Percentiles rank a stretch among this genome's conserved stretches.
Evolutionary conservation across 768 basidiomycete species (phyloP).

Genomic region (Dentipellis sp.): DNA sequence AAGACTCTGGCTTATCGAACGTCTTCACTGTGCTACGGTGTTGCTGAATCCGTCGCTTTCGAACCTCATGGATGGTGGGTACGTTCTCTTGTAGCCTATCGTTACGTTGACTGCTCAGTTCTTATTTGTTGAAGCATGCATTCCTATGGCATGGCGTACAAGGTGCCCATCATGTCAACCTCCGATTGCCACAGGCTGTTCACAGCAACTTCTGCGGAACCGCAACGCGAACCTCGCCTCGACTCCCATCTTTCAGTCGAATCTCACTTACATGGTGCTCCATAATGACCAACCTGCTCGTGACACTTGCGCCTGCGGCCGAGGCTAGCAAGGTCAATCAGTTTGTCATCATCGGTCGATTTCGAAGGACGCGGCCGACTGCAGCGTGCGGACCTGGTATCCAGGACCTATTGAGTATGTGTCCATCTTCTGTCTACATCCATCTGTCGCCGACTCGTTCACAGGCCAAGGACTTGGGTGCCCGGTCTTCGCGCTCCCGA

Average conservation of each 20-base stretch:
- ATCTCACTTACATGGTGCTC: constrained; percentile 14
- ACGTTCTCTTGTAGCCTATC: neutral
- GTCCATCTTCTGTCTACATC: too few species aligned
- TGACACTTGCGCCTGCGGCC: constrained; percentile 12
- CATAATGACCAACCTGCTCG: constrained; percentile 11
- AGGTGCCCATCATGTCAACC: constrained; percentile 14
- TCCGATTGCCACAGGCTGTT: constrained; percentile 13
- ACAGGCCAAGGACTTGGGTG: constrained; percentile 20
- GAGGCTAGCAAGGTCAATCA: constrained; percentile 16
- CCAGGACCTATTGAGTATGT: neutral
- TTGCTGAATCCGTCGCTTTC: constrained; percentile 7
- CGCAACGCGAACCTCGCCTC: constrained; percentile 16
- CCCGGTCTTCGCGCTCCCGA: constrained; percentile 19
- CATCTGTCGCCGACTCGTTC: constrained; percentile 15
- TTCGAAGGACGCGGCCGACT: neutral
- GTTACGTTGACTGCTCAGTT: neutral
- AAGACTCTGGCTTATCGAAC: constrained; percentile 10
- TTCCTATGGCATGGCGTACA: constrained; percentile 16
- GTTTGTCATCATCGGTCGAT: constrained; percentile 1
- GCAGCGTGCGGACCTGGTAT: neutral
- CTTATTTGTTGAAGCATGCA: constrained; percentile 15
- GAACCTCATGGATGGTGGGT: neutral
- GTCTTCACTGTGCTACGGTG: constrained; percentile 13
- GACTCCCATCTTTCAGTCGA: constrained; percentile 13
- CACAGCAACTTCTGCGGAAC: constrained; percentile 12